phyloP scores from a whole-genome alignment of 345 rosid genomes.

The Eucalyptus leucophloia region DNA sequence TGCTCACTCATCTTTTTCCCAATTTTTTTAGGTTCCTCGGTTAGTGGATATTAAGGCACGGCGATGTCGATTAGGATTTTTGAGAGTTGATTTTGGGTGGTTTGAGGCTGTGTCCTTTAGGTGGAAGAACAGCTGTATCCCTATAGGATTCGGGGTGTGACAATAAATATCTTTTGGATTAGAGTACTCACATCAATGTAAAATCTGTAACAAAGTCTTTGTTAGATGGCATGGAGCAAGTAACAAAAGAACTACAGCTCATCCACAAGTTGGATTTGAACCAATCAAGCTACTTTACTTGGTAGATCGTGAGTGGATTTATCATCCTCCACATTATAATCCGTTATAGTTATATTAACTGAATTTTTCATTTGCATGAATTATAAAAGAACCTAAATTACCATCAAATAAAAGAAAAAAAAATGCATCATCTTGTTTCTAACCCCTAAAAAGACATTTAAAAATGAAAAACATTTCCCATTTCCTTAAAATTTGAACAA shows the following conservation, averaged over 20 bases:
- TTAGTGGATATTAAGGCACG: fast-evolving
- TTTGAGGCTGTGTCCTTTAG: fast-evolving
- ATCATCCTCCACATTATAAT: neutral
- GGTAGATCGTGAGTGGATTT: neutral
- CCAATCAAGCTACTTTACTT: neutral
- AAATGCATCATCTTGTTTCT: neutral
- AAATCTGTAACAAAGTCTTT: neutral
- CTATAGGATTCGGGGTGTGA: fast-evolving
- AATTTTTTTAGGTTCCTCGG: fast-evolving
- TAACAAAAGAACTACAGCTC: neutral
- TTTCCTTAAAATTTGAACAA: neutral
- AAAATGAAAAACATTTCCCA: neutral
- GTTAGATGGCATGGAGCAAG: neutral
- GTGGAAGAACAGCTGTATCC: fast-evolving
- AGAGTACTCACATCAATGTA: neutral
- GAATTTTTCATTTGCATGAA: neutral
- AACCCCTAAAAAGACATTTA: neutral
- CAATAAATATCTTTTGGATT: neutral
- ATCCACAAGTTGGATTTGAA: neutral
- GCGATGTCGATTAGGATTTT: no score
- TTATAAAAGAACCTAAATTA: neutral
- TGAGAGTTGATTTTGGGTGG: no score
- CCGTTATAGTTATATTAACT: neutral
- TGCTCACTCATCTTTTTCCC: fast-evolving
- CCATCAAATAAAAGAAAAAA: neutral